Conservation (phyloP, 2,329 filamentous ascomycete genomes). For the Lecanicillium sp. region DNA sequence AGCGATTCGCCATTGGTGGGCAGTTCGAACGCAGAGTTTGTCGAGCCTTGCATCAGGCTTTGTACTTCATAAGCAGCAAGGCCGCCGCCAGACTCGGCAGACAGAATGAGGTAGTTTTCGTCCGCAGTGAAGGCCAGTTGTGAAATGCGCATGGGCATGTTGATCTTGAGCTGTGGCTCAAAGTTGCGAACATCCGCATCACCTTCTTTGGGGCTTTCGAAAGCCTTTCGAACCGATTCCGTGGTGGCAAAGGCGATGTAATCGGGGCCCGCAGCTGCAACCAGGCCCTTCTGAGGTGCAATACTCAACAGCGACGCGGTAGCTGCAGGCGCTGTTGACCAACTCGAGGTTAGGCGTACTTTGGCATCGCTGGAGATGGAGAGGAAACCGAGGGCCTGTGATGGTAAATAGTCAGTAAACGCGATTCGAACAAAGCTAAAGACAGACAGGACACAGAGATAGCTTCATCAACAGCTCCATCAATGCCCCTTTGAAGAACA, state of each 20-base stretch:
- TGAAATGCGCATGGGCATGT: constrained; percentile 68
- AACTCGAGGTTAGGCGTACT: constrained; percentile 70
- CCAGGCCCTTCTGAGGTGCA: constrained; percentile 68
- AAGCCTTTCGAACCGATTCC: constrained; percentile 68
- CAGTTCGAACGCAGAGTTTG: constrained; percentile 66
- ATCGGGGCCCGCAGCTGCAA: constrained; percentile 83
- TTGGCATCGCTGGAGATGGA: constrained; percentile 74
- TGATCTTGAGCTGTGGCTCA: constrained; percentile 63
- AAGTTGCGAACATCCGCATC: constrained; percentile 64
- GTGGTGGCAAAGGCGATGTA: constrained; percentile 69
- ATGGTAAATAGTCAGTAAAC: constrained; percentile 13
- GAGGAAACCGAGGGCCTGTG: constrained; percentile 69
- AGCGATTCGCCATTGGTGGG: constrained; percentile 67
- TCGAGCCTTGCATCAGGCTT: constrained; percentile 56
- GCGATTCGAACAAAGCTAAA: constrained; percentile 9
- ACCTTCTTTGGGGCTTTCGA: constrained; percentile 50
- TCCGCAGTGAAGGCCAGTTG: constrained; percentile 90
- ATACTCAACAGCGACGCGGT: constrained; percentile 79
- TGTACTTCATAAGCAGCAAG: constrained; percentile 76
- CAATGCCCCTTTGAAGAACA: constrained; percentile 17
- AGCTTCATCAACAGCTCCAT: no score
- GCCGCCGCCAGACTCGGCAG: constrained; percentile 72
- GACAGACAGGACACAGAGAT: no score
- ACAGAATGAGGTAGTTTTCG: constrained; percentile 75
- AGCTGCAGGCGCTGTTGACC: constrained; percentile 67